Percentiles rank a stretch among this genome's conserved stretches.
Conservation (phyloP, 202 grass and related monocot genomes). For the Carex arenaria region DNA sequence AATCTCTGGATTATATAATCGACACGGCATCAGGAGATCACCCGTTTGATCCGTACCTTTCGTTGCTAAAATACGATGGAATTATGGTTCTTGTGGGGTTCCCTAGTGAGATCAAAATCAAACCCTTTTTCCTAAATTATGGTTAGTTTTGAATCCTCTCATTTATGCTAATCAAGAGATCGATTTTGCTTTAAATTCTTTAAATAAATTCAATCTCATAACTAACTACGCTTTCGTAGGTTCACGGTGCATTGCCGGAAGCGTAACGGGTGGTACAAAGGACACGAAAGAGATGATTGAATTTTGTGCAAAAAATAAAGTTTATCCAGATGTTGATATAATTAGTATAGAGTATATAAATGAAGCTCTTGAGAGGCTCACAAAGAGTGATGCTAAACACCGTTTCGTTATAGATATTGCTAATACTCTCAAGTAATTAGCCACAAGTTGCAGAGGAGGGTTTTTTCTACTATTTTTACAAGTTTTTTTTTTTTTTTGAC, state of each 20-base stretch:
- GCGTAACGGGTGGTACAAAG: too few species aligned
- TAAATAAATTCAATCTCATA: too few species aligned
- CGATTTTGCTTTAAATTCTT: too few species aligned
- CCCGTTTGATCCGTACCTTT: constrained; percentile 45
- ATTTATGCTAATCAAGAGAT: not conserved
- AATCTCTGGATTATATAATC: constrained; percentile 36
- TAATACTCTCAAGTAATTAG: constrained; percentile 22
- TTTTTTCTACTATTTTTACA: not conserved
- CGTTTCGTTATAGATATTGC: constrained; percentile 22
- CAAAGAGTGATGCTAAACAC: not conserved
- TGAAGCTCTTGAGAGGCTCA: constrained; percentile 22
- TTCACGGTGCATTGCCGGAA: too few species aligned
- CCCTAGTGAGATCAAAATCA: constrained; percentile 36
- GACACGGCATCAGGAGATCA: constrained; percentile 46
- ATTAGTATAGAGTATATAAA: constrained; percentile 36
- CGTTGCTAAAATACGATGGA: constrained; percentile 34
- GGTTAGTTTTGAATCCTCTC: constrained; percentile 19
- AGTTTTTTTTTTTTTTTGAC: not conserved
- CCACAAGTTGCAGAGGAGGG: not conserved
- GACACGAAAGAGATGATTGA: too few species aligned
- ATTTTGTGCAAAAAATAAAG: constrained; percentile 3
- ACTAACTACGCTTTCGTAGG: not conserved
- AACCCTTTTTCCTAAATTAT: constrained; percentile 14
- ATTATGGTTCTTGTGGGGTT: constrained; percentile 43
- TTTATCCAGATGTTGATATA: constrained; percentile 37